Percentiles rank a stretch among this genome's conserved stretches.
Evolutionary conservation across 2,329 filamentous ascomycete genomes (phyloP).

Genomic region (Paecilomyces sp.): DNA sequence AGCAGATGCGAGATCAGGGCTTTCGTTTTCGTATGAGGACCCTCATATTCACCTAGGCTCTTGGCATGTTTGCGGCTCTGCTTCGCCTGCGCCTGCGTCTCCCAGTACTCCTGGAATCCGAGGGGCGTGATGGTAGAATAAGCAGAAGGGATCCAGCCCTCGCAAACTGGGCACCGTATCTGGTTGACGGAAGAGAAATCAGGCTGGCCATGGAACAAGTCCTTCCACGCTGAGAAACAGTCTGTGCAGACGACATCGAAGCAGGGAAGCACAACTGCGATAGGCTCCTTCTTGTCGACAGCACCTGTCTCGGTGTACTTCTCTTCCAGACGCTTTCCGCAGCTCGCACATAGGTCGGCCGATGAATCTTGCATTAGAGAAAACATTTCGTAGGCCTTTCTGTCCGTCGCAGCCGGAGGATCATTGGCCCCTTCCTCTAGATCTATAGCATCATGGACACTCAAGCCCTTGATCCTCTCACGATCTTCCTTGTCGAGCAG

Average conservation of each 20-base stretch:
- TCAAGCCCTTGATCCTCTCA: constrained; percentile 70
- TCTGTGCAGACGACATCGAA: constrained; percentile 75
- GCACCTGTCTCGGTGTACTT: constrained; percentile 48
- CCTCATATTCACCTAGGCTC: constrained; percentile 61
- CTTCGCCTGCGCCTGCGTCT: constrained; percentile 52
- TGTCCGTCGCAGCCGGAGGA: constrained; percentile 52
- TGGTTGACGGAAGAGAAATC: constrained; percentile 40
- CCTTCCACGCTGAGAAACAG: constrained; percentile 59
- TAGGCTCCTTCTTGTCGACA: constrained; percentile 47
- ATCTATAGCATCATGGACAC: constrained; percentile 79
- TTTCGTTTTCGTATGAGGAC: constrained; percentile 86
- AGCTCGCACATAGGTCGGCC: constrained; percentile 65
- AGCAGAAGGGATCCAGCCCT: constrained; percentile 53
- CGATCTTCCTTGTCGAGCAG: constrained; percentile 79
- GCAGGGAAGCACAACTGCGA: constrained; percentile 71
- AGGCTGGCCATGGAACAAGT: constrained; percentile 40
- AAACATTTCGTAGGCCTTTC: constrained; percentile 79
- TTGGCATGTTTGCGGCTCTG: constrained; percentile 51
- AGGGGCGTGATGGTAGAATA: constrained; percentile 63
- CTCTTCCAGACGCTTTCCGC: constrained; percentile 55
- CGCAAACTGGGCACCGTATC: constrained; percentile 61
- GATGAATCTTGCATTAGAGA: constrained; percentile 77
- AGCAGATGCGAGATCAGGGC: constrained; percentile 71
- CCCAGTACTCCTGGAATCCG: constrained; percentile 41
- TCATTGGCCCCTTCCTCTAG: constrained; percentile 70